Evolutionary conservation across 768 basidiomycete genomes (phyloP).

Genomic region (Lactarius trivialis): DNA sequence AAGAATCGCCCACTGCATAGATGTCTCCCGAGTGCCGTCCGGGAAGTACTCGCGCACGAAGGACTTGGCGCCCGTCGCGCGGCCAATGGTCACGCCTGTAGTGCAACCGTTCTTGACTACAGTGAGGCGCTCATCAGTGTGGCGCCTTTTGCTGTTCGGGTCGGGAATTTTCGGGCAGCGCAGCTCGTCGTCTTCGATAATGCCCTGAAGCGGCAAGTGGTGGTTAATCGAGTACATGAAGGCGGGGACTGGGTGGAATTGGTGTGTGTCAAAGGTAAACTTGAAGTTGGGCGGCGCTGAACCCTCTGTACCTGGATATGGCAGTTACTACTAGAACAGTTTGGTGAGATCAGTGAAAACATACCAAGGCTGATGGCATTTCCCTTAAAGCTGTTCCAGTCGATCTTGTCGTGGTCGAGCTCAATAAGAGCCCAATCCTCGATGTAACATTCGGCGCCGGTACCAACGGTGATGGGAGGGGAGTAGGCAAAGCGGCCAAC

Average conservation of each 20-base stretch:
- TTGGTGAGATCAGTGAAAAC: not conserved
- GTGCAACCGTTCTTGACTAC: slow-evolving; percentile 26
- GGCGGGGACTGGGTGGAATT: too few relatives aligned
- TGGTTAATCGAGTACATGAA: slow-evolving; percentile 23
- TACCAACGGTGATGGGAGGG: slow-evolving; percentile 19
- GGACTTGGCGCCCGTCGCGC: too few relatives aligned
- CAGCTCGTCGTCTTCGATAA: slow-evolving; percentile 22
- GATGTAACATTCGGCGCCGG: slow-evolving; percentile 15
- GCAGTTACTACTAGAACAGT: slow-evolving; percentile 3
- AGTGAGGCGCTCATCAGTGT: too few relatives aligned
- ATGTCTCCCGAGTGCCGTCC: too few relatives aligned
- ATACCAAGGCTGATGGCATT: not conserved
- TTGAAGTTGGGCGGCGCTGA: too few relatives aligned
- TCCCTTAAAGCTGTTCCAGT: slow-evolving; percentile 23
- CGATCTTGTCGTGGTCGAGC: slow-evolving; percentile 25
- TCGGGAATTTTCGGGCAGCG: slow-evolving; percentile 20
- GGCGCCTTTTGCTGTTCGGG: slow-evolving; percentile 15
- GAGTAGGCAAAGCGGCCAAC: not conserved
- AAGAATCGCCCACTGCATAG: too few relatives aligned
- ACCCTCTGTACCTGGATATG: slow-evolving; percentile 6
- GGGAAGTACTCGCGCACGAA: too few relatives aligned
- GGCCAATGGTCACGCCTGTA: slow-evolving; percentile 27
- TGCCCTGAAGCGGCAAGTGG: slow-evolving; percentile 22
- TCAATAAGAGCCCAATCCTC: slow-evolving; percentile 29
- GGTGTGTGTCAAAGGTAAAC: too few relatives aligned